These are phyloP conservation scores for Fusarium albidum DNA, from an alignment of 2,329 filamentous ascomycete species.

Conservation along the genomic window DNA sequence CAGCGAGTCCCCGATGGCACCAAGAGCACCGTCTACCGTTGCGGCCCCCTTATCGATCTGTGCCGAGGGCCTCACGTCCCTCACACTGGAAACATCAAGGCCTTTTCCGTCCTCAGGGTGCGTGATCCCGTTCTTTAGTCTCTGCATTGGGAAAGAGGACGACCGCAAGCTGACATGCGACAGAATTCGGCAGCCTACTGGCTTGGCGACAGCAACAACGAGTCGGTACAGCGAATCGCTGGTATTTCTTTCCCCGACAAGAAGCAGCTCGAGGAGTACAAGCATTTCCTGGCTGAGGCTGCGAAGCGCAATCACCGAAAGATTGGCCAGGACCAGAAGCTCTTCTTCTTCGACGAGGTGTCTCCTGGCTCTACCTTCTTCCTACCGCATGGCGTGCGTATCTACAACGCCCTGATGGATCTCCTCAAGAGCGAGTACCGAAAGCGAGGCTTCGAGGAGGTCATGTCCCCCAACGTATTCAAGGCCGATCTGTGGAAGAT, in stretches of 20 bases:
- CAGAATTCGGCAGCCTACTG: constrained; percentile 81
- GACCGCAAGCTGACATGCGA: constrained; percentile 50
- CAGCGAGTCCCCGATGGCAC: constrained; percentile 77
- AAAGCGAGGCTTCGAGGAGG: constrained; percentile 92
- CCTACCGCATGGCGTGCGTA: constrained; percentile 89
- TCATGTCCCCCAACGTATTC: constrained; percentile 94
- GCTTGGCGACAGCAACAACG: constrained; percentile 91
- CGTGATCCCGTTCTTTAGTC: constrained; percentile 1
- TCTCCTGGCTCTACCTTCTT: constrained; percentile 96
- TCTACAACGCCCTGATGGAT: constrained; percentile 87
- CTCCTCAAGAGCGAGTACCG: constrained; percentile 90
- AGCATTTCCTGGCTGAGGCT: constrained; percentile 96
- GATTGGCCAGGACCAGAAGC: constrained; percentile 93
- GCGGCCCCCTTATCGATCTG: constrained; percentile 92
- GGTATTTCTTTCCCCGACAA: constrained; percentile 96
- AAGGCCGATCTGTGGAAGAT: constrained; percentile 93
- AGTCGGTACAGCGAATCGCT: constrained; percentile 95
- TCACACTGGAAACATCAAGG: constrained; percentile 89
- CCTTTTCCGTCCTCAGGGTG: constrained; percentile 89
- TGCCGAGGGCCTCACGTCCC: constrained; percentile 96
- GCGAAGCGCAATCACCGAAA: constrained; percentile 95
- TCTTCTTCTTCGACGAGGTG: constrained; percentile 95
- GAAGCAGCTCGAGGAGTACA: constrained; percentile 90
- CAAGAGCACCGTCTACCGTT: constrained; percentile 92
- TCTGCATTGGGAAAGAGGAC: background rate